These are phyloP conservation scores for Termitomyces sp. DNA, from an alignment of 768 basidiomycete species.

Conservation along the genomic window DNA sequence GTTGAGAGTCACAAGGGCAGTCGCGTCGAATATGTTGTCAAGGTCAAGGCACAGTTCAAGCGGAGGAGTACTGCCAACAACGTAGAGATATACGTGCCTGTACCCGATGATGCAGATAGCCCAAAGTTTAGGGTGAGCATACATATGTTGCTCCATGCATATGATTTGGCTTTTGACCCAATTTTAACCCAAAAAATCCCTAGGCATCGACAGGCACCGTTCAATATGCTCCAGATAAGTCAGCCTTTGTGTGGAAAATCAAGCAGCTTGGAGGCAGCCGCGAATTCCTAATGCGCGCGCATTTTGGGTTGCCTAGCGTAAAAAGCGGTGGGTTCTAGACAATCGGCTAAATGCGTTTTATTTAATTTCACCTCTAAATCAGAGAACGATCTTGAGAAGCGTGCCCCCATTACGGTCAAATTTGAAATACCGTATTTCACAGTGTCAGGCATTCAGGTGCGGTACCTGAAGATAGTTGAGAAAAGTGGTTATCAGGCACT, in stretches of 20 bases:
- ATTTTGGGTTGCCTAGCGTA: slow-evolving; percentile 94
- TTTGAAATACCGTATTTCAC: slow-evolving; percentile 99
- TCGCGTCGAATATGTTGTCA: slow-evolving; percentile 93
- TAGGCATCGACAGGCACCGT: slow-evolving; percentile 94
- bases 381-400: slow-evolving; percentile 80
- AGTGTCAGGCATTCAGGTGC: slow-evolving; percentile 94
- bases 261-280: slow-evolving; percentile 94
- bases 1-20: slow-evolving; percentile 95
- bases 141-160: not conserved
- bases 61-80: slow-evolving; percentile 95
- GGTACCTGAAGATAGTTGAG: slow-evolving; percentile 97
- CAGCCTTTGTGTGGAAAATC: slow-evolving; percentile 99
- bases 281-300: slow-evolving; percentile 97
- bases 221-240: slow-evolving; percentile 96
- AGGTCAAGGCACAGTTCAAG: slow-evolving; percentile 97
- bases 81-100: slow-evolving; percentile 98
- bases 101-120: slow-evolving; percentile 96
- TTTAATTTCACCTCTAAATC: not conserved
- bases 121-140: slow-evolving; percentile 87
- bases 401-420: slow-evolving; percentile 93
- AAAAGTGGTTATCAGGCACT: slow-evolving; percentile 96
- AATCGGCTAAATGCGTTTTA: not conserved
- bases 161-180: not conserved
- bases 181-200: not conserved
- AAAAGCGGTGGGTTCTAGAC: slow-evolving; percentile 63